Evolutionary conservation across 164 flowering plant species (phyloP).

Genomic region (Platanus orientalis): DNA sequence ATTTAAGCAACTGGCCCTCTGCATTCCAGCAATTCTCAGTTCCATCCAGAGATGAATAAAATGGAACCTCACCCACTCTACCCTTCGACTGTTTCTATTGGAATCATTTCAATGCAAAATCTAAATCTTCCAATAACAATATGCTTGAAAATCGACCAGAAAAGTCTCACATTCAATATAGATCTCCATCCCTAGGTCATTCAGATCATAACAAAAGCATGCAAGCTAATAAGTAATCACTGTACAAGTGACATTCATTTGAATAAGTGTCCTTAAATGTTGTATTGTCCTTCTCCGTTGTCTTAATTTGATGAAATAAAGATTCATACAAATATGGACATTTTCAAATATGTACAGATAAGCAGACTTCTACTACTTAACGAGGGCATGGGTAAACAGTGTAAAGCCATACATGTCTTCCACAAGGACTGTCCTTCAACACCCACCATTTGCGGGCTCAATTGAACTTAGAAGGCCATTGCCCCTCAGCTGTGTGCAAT

Average conservation of each 20-base stretch:
- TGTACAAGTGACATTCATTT: neutral
- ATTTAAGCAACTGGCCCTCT: too few species aligned
- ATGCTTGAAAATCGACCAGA: too few species aligned
- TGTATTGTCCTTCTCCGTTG: neutral
- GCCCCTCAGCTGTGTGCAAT: conserved; percentile 86
- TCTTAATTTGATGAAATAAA: conserved; percentile 11
- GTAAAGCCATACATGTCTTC: neutral
- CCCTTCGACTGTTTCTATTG: too few species aligned
- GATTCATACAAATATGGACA: conserved; percentile 13
- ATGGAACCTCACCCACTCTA: too few species aligned
- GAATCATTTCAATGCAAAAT: too few species aligned
- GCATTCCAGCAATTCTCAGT: too few species aligned
- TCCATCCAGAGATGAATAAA: too few species aligned
- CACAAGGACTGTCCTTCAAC: conserved; percentile 29
- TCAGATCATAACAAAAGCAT: too few species aligned
- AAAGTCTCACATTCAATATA: too few species aligned
- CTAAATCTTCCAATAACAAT: too few species aligned
- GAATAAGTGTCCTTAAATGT: neutral
- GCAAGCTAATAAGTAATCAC: neutral
- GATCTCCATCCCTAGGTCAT: too few species aligned
- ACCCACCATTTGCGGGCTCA: conserved; percentile 82
- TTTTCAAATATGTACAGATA: conserved; percentile 20
- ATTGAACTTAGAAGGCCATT: conserved; percentile 92
- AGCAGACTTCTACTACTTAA: conserved; percentile 6
- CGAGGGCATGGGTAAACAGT: neutral